Evolutionary conservation across 768 basidiomycete genomes (phyloP).

Genomic region (Boletus speciosus): DNA sequence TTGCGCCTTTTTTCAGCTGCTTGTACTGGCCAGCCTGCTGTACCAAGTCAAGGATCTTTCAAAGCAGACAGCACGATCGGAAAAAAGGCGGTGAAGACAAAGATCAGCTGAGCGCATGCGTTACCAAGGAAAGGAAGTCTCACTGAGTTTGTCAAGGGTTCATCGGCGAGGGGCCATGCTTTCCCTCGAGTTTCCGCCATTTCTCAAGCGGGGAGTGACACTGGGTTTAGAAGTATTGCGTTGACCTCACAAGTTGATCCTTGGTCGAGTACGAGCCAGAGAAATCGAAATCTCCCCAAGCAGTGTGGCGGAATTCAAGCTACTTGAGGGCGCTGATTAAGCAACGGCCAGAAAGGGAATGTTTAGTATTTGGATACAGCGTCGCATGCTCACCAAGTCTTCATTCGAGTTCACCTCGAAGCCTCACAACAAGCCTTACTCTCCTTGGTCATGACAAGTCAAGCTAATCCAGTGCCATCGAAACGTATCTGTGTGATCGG

Average conservation of each 20-base stretch:
- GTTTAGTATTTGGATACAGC: not conserved
- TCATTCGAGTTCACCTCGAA: not conserved
- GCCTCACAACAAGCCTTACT: not conserved
- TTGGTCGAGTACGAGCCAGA: conserved; percentile 53
- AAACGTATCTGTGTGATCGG: conserved; percentile 68
- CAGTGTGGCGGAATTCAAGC: not conserved
- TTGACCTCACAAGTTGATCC: conserved; percentile 88
- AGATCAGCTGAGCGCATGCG: not conserved
- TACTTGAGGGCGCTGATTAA: conserved; percentile 15
- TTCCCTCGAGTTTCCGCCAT: conserved; percentile 73
- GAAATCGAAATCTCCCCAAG: not conserved
- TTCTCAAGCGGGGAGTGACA: conserved; percentile 10
- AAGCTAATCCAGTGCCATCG: conserved; percentile 3
- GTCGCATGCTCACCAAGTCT: not conserved
- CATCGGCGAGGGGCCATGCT: conserved; percentile 86
- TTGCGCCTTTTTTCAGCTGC: conserved; percentile 98
- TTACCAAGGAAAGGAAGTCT: conserved; percentile 22
- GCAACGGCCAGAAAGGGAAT: not conserved
- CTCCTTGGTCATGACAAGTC: conserved; percentile 2
- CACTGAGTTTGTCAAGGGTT: conserved; percentile 87
- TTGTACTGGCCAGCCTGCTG: conserved; percentile 97
- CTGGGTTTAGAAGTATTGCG: conserved; percentile 6
- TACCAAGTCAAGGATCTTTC: conserved; percentile 89
- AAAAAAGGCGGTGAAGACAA: not conserved
- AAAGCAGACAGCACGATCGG: not conserved